Conservation (phyloP, 2,329 filamentous ascomycete genomes). For the Pseudocercospora pini-densiflorae region DNA sequence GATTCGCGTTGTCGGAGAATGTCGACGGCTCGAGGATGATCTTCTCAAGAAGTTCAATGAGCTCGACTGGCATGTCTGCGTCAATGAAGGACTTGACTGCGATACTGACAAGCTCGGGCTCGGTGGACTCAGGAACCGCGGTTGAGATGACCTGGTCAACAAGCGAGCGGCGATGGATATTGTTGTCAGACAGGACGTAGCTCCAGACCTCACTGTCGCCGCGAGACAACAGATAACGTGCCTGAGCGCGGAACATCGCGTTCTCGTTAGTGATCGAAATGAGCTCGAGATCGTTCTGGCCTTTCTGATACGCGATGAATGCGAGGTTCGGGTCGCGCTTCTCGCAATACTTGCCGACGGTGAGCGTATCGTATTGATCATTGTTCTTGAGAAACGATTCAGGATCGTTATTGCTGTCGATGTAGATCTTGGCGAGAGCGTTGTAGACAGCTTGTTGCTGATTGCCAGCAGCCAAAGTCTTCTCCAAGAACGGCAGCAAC, state of each 20-base stretch:
- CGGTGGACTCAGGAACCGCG: constrained; percentile 72
- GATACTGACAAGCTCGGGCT: constrained; percentile 92
- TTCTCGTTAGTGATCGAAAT: constrained; percentile 99
- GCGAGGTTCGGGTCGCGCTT: constrained; percentile 96
- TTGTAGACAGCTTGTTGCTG: constrained; percentile 98
- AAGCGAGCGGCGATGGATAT: constrained; percentile 89
- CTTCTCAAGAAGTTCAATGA: constrained; percentile 98
- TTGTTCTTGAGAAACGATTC: constrained; percentile 98
- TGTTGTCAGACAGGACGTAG: constrained; percentile 94
- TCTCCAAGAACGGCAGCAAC: constrained; percentile 92
- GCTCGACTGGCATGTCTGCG: constrained; percentile 86
- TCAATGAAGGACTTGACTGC: constrained; percentile 92
- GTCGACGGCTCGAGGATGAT: constrained; percentile 99
- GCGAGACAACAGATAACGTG: constrained; percentile 89
- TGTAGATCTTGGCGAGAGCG: constrained; percentile 98
- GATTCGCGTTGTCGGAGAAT: constrained; percentile 95
- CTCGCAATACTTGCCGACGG: constrained; percentile 97
- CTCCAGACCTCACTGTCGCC: constrained; percentile 90
- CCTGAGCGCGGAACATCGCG: constrained; percentile 99
- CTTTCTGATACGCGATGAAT: constrained; percentile 94
- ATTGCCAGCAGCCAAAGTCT: constrained; percentile 85
- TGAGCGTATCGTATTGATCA: constrained; percentile 90
- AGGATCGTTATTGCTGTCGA: constrained; percentile 97
- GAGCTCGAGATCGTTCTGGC: constrained; percentile 94
- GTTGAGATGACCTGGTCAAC: constrained; percentile 97